Evolutionary conservation across 1,284 basidiomycete species (phyloP), one percentile per base, ranked within the genome.

Genomic region (Tranzscheliella williamsii): DNA sequence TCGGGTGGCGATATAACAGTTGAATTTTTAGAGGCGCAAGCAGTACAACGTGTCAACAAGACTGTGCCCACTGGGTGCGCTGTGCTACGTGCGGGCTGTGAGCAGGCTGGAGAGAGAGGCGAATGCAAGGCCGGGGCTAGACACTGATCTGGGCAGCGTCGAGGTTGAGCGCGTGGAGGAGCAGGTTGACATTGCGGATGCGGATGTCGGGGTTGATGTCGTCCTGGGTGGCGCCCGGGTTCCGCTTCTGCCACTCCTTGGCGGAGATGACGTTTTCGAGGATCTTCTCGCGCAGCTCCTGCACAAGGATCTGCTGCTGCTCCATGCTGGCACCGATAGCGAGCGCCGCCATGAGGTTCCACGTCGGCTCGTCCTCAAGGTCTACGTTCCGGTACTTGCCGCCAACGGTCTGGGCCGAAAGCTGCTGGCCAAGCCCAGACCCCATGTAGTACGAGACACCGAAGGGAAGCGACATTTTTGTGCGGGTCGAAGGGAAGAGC

Each of bases 401-500:
- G 12, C 22, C 64, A 1, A 54, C 51, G 26, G 43, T 55, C 18
- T 56, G 58, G 15, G 43, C 57, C 17, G 24, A 35, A 21, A 40
- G 32, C 35, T 31, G 55, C 24, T 48, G 56, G 17, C 48, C 49
- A 12, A 45, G 39, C 7, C 42, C 82, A 62, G 20, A 26, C 16
- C 53, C 55, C 58, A 53, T 61, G 42, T 67, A 56, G 70, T 81
- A 81, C 15, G 79, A 74, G 15, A 78, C 75, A 4, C 83, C 84
- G 52, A 84, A 84, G 0, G 83, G 80, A 3, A 81, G 67, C 1
- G 80, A 80, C 4, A 83, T 75, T 31, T 84, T 82, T 24, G 87
- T 85, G 34, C 91, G 85, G 5, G 87, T 87, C 2, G 92, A 94
- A 0, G 94, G 93, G 84, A 98, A 98, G 17, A 98, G 84, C 7